Evolutionary conservation across 2,329 filamentous ascomycete genomes (phyloP), one percentile per base, ranked within the genome.

Genomic region (Fulvia fulva): DNA sequence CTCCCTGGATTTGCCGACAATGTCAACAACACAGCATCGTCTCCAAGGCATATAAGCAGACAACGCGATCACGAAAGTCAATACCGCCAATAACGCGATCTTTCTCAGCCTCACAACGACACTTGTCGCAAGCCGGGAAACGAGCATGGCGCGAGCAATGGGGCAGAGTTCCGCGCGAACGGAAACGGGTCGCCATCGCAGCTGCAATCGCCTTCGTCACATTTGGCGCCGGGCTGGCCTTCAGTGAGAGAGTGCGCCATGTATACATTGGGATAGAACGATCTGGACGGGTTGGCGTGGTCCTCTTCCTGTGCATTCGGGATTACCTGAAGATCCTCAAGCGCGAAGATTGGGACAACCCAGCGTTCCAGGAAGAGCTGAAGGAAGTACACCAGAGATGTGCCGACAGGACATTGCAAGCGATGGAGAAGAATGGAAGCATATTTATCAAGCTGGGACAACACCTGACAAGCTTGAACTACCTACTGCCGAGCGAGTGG

Each of bases 391-490:
- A 99, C 75, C 88, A 95, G 73, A 84, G 94, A 74, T 99, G 94
- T 76, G 94, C 94, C 28, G 83, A 91, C 68, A 85, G 94, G 61
- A 97, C 94, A 0, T 78, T 97, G 44, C 83, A 82, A 57, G 92
- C 95, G 1, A 78, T 97, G 64, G 94, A 99, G 80, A 91, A 90
- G 80, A 97, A 97, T 74, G 94, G 95, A 25, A 96, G 93, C 26
- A 96, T 99, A 63, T 99, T 97, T 68, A 97, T 99, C 73, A 99
- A 99, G 76, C 79, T 99, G 41, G 94, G 94, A 7, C 94, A 99
- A 70, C 94, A 99, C 76, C 75, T 99, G 75, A 96, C 91, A 74
- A 93, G 91, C 63, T 90, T 97, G 89, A 95, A 94, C 70, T 97
- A 97, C 73, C 82, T 97, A 9, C 81, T 97, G 9, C 93, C 93